These are phyloP conservation scores for Candida caryicola DNA, from an alignment of 805 yeast genomes.

Conservation along the genomic window DNA sequence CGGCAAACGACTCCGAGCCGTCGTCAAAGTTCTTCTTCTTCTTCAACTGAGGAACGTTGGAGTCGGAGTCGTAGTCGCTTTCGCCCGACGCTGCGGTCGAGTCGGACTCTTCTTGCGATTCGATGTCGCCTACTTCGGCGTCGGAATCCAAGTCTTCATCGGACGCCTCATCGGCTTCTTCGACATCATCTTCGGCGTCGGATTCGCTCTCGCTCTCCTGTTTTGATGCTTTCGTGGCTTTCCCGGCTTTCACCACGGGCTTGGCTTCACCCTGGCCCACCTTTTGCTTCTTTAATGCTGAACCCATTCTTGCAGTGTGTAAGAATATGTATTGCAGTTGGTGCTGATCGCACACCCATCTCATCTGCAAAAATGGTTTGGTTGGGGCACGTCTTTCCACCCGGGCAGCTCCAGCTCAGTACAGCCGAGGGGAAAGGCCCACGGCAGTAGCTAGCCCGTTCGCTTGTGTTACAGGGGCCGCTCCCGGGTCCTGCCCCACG, in stretches of 20 bases:
- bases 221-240: slow-evolving; percentile 11
- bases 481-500: too few species aligned
- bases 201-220: background rate
- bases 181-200: slow-evolving; percentile 7
- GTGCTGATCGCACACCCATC: background rate
- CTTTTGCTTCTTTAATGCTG: slow-evolving; percentile 23
- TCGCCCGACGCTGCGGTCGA: slow-evolving; percentile 18
- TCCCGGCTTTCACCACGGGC: slow-evolving; percentile 15
- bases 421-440: too few species aligned
- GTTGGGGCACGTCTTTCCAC: too few species aligned
- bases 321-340: too few species aligned
- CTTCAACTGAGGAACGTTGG: slow-evolving; percentile 46
- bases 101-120: slow-evolving; percentile 5
- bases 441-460: too few species aligned
- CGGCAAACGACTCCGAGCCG: slow-evolving; percentile 75
- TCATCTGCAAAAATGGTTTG: too few species aligned
- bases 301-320: too few species aligned
- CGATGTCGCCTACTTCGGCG: slow-evolving; percentile 10
- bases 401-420: too few species aligned
- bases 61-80: slow-evolving; percentile 23
- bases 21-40: slow-evolving; percentile 58
- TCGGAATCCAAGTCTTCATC: slow-evolving; percentile 16
- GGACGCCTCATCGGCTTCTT: slow-evolving; percentile 13
- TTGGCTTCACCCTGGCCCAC: slow-evolving; percentile 13
- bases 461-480: too few species aligned